These are phyloP conservation scores for Cytospora piceicola DNA, from an alignment of 2,329 filamentous ascomycete species.

Conservation along the genomic window DNA sequence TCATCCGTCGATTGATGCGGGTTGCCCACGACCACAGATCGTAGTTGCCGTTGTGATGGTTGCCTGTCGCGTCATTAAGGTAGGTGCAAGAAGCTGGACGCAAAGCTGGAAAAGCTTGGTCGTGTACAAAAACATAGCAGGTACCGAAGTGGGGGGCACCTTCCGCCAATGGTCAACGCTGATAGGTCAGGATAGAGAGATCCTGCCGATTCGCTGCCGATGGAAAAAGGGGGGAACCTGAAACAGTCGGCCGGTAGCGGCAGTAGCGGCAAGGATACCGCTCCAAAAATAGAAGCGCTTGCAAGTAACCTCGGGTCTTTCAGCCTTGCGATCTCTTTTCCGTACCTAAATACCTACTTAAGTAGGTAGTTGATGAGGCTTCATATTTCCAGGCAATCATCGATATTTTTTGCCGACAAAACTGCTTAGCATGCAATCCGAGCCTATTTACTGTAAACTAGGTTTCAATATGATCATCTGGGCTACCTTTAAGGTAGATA, in stretches of 20 bases:
- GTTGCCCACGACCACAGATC: slow-evolving; percentile 12
- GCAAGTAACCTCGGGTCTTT: slow-evolving; percentile 3
- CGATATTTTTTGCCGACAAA: background rate
- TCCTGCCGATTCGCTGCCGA: slow-evolving; percentile 15
- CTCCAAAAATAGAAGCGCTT: slow-evolving; percentile 21
- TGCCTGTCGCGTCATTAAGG: slow-evolving; percentile 5
- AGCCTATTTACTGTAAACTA: background rate
- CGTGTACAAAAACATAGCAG: slow-evolving; percentile 3
- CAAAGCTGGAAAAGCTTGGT: slow-evolving; percentile 17
- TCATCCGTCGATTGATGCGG: slow-evolving; percentile 24
- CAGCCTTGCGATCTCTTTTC: slow-evolving; percentile 14
- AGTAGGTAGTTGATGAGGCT: too few species aligned
- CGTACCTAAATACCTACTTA: too few species aligned
- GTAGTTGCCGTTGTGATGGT: slow-evolving; percentile 12
- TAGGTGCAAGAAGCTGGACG: background rate
- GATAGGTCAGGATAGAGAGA: slow-evolving; percentile 11
- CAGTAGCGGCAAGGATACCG: slow-evolving; percentile 10
- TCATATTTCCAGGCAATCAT: background rate
- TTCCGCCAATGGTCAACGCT: too few species aligned
- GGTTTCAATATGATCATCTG: background rate
- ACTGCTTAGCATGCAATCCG: background rate
- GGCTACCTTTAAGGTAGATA: background rate
- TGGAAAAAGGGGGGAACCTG: slow-evolving; percentile 16
- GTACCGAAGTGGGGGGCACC: background rate
- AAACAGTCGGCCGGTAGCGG: slow-evolving; percentile 10